These are phyloP conservation scores for Penicillium mononematosum DNA, from an alignment of 495 filamentous ascomycete species.

Conservation along the genomic window DNA sequence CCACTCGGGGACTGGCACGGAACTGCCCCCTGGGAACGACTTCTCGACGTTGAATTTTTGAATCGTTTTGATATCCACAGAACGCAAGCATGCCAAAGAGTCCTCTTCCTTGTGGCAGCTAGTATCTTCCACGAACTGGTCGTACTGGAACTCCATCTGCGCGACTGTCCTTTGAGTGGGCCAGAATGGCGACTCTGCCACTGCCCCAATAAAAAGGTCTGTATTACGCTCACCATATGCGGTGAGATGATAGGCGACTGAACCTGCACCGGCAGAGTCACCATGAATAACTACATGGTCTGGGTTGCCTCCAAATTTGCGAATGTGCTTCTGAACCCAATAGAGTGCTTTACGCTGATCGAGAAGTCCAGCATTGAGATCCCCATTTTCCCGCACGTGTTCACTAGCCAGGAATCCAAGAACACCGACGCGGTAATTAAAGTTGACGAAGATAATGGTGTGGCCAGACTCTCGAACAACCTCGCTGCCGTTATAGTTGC, in stretches of 20 bases:
- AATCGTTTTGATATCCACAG: slow-evolving; percentile 46
- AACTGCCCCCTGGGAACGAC: slow-evolving; percentile 50
- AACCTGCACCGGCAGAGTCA: too few relatives aligned
- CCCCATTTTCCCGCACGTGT: too few relatives aligned
- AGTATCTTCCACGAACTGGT: slow-evolving; percentile 51
- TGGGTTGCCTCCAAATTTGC: too few relatives aligned
- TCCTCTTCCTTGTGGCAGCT: slow-evolving; percentile 43
- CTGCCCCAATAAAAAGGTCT: slow-evolving; percentile 49
- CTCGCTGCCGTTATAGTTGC: slow-evolving; percentile 61
- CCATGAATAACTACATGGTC: too few relatives aligned
- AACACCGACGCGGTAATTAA: slow-evolving; percentile 75
- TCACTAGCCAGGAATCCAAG: slow-evolving; percentile 68
- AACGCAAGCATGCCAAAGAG: slow-evolving; percentile 57
- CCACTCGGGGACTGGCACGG: slow-evolving; percentile 37
- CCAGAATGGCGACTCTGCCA: slow-evolving; percentile 62
- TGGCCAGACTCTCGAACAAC: slow-evolving; percentile 54
- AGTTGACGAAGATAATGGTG: slow-evolving; percentile 62
- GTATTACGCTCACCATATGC: too few relatives aligned
- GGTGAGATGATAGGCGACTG: too few relatives aligned
- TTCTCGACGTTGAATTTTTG: slow-evolving; percentile 47
- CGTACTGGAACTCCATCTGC: slow-evolving; percentile 61
- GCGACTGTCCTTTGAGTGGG: slow-evolving; percentile 55
- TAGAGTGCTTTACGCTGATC: too few relatives aligned
- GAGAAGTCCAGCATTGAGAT: too few relatives aligned
- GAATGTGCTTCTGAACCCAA: too few relatives aligned